phyloP scores from a whole-genome alignment of 2,329 filamentous ascomycete genomes.

The Hypoxylon rubiginosum region DNA sequence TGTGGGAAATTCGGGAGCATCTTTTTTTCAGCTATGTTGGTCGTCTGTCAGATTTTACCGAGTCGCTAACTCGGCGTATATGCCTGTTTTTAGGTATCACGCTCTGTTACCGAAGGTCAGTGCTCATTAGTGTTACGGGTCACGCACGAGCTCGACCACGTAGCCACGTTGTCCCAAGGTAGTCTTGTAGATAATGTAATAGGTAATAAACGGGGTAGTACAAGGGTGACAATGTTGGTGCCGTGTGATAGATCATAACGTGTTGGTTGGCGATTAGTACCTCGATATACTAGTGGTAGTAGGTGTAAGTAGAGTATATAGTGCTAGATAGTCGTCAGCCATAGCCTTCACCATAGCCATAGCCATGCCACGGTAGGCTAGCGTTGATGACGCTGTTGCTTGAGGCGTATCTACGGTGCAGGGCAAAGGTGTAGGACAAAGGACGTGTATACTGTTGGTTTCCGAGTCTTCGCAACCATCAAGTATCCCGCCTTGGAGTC shows the following conservation, averaged over 20 bases:
- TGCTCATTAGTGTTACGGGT: slow-evolving; percentile 25
- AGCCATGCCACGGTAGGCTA: slow-evolving; percentile 3
- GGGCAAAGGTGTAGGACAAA: too few species aligned
- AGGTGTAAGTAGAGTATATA: not conserved
- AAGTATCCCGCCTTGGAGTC: too few species aligned
- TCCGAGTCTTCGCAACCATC: too few species aligned
- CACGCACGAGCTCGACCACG: slow-evolving; percentile 23
- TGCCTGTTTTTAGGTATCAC: slow-evolving; percentile 33
- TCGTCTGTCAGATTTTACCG: slow-evolving; percentile 16
- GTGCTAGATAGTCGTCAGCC: not conserved
- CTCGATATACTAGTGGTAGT: not conserved
- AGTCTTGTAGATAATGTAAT: slow-evolving; percentile 15
- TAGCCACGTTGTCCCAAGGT: slow-evolving; percentile 7
- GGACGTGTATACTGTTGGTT: too few species aligned
- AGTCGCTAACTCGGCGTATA: slow-evolving; percentile 27
- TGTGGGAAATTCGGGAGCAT: slow-evolving; percentile 16
- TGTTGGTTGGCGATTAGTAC: not conserved
- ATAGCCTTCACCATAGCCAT: not conserved
- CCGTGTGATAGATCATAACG: slow-evolving; percentile 9
- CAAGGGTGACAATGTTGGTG: slow-evolving; percentile 33
- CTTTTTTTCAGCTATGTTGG: slow-evolving; percentile 20
- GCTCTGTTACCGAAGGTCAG: slow-evolving; percentile 31
- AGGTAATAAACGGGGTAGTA: slow-evolving; percentile 19
- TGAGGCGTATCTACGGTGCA: too few species aligned
- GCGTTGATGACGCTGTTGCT: not conserved